phyloP scores from a whole-genome alignment of 2,329 filamentous ascomycete genomes.

The Domatiomyces globalis region DNA sequence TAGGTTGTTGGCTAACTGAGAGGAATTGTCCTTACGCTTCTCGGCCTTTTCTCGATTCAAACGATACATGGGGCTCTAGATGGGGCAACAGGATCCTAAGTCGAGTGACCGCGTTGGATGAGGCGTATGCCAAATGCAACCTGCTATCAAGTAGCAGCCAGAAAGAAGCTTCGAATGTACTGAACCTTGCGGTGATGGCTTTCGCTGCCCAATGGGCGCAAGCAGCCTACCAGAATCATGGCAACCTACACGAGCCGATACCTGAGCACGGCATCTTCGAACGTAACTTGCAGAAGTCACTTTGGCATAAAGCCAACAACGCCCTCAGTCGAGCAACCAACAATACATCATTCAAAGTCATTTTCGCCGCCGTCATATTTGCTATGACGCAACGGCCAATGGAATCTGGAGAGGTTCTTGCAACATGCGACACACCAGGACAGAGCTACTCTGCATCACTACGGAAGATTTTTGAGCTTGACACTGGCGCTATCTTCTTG shows the following conservation, averaged over 20 bases:
- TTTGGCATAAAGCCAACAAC: constrained; percentile 31
- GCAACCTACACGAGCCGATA: constrained; percentile 11
- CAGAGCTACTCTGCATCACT: constrained; percentile 2
- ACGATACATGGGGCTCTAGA: neutral
- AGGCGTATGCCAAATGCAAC: neutral
- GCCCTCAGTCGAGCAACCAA: constrained; percentile 26
- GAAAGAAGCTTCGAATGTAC: constrained; percentile 2
- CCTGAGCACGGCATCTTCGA: constrained; percentile 15
- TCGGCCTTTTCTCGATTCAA: neutral
- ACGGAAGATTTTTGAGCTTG: constrained; percentile 2
- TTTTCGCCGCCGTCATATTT: constrained; percentile 34
- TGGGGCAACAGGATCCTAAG: neutral
- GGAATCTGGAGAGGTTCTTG: constrained; percentile 10
- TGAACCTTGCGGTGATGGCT: constrained; percentile 9
- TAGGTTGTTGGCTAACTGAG: constrained; percentile 12
- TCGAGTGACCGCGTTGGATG: neutral
- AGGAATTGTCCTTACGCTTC: constrained; percentile 23
- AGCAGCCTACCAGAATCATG: constrained; percentile 9
- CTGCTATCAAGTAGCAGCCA: neutral
- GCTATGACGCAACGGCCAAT: constrained; percentile 31
- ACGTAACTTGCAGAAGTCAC: constrained; percentile 25
- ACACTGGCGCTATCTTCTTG: constrained; percentile 6
- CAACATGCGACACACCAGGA: neutral
- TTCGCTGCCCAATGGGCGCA: constrained; percentile 11
- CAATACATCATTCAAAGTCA: constrained; percentile 33